Conservation (phyloP, 768 basidiomycete genomes). For the Lactifluus pinguis region DNA sequence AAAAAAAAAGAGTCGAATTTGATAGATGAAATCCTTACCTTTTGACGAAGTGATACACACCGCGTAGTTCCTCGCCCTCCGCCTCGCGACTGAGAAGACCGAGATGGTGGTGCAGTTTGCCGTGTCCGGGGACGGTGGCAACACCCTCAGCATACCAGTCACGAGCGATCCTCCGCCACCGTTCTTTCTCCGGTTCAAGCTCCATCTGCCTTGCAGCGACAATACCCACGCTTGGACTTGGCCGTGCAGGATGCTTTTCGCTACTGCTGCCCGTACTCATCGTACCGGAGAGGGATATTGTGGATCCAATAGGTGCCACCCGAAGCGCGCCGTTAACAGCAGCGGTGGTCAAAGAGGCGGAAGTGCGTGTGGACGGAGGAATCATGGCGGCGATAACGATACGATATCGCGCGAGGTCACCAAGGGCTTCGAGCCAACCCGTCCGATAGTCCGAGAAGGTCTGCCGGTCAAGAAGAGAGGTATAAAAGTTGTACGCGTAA, state of each 20-base stretch:
- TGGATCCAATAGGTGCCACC: slow-evolving; percentile 15
- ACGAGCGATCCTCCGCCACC: slow-evolving; percentile 81
- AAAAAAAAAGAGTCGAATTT: background rate
- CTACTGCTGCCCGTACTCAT: slow-evolving; percentile 14
- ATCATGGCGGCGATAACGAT: slow-evolving; percentile 94
- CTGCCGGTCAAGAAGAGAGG: slow-evolving; percentile 77
- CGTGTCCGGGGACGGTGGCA: slow-evolving; percentile 84
- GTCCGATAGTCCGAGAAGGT: slow-evolving; percentile 58
- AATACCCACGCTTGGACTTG: slow-evolving; percentile 68
- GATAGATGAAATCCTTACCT: slow-evolving; percentile 47
- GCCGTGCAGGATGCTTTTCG: slow-evolving; percentile 20
- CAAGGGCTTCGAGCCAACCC: slow-evolving; percentile 94
- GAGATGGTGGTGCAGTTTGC: slow-evolving; percentile 89
- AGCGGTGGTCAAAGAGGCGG: slow-evolving; percentile 43
- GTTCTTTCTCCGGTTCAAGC: slow-evolving; percentile 84
- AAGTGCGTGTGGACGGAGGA: slow-evolving; percentile 32
- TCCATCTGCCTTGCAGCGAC: slow-evolving; percentile 76
- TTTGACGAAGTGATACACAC: slow-evolving; percentile 90
- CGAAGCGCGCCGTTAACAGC: slow-evolving; percentile 36
- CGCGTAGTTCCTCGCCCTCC: slow-evolving; percentile 71
- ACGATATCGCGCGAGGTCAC: slow-evolving; percentile 89
- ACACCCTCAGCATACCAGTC: slow-evolving; percentile 92
- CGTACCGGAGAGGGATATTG: slow-evolving; percentile 10
- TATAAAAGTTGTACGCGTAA: slow-evolving; percentile 92
- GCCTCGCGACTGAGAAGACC: slow-evolving; percentile 81